Conservation (phyloP, 140 eudicot species). For the Ambrosia hybrid region DNA sequence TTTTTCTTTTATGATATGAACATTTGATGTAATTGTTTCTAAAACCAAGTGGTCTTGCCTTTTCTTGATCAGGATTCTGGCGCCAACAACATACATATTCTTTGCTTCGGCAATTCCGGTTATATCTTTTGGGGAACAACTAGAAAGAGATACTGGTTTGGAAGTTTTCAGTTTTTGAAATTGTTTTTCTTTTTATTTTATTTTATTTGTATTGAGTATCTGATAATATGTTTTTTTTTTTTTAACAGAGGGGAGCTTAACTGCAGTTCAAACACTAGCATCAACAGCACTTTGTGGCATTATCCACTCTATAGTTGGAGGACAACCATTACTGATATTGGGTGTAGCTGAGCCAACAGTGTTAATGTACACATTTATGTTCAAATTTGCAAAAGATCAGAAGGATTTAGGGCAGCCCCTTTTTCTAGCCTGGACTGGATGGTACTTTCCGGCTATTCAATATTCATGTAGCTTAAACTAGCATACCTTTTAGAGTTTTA, state of each 20-base stretch:
- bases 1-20: constrained; percentile 1
- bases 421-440: constrained; percentile 94
- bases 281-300: constrained; percentile 95
- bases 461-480: constrained; percentile 14
- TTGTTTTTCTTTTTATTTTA: not conserved
- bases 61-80: constrained; percentile 69
- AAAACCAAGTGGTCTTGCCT: not conserved
- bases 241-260: constrained; percentile 71
- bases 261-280: constrained; percentile 98
- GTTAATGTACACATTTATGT: constrained; percentile 95
- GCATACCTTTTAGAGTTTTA: constrained; percentile 13
- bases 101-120: constrained; percentile 99
- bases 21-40: not conserved
- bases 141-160: constrained; percentile 90
- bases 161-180: constrained; percentile 15
- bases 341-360: constrained; percentile 99
- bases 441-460: constrained; percentile 52
- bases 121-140: constrained; percentile 97
- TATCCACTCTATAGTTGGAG: constrained; percentile 93
- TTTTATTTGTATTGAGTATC: not conserved
- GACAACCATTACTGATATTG: constrained; percentile 90
- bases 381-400: constrained; percentile 83
- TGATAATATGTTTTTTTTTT: constrained; percentile 14
- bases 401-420: constrained; percentile 87
- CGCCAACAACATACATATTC: constrained; percentile 97